Conservation (phyloP, 2,329 filamentous ascomycete species). For the Phialemoniopsis sp. region DNA sequence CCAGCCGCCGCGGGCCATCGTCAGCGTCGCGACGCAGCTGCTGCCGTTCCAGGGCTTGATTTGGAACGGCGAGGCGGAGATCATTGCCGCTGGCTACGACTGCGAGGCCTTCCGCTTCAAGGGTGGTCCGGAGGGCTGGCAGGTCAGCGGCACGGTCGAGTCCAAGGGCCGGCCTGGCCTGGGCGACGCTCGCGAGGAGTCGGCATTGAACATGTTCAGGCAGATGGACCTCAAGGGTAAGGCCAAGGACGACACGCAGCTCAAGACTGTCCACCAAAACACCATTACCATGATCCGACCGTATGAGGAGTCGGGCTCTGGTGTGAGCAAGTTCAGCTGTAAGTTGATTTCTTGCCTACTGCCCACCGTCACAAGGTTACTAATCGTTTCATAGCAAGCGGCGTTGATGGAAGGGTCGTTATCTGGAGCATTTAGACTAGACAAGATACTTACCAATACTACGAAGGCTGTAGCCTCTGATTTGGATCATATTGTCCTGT, state of each 20-base stretch:
- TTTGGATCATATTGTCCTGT: no score
- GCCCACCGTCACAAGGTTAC: constrained; percentile 6
- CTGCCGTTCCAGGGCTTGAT: constrained; percentile 90
- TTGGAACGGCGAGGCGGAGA: constrained; percentile 89
- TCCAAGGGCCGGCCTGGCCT: constrained; percentile 59
- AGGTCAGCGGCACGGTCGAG: constrained; percentile 77
- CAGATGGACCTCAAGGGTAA: constrained; percentile 99
- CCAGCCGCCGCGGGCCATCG: constrained; percentile 82
- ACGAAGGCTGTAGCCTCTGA: no score
- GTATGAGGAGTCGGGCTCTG: constrained; percentile 62
- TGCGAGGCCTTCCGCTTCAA: constrained; percentile 87
- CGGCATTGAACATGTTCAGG: constrained; percentile 94
- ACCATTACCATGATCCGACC: constrained; percentile 82
- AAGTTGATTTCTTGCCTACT: constrained; percentile 40
- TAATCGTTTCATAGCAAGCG: constrained; percentile 56
- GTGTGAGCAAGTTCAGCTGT: constrained; percentile 82
- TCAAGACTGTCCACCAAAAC: constrained; percentile 96
- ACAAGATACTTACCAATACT: constrained; percentile 9
- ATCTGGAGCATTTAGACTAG: constrained; percentile 63
- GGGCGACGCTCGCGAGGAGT: constrained; percentile 73
- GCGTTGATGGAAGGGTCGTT: constrained; percentile 78
- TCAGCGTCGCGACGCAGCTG: constrained; percentile 85
- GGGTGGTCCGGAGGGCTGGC: constrained; percentile 77
- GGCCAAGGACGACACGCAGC: constrained; percentile 82
- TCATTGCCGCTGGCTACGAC: constrained; percentile 90